Evolutionary conservation across 2,329 filamentous ascomycete genomes (phyloP).

Genomic region (Hypomyces rosellus): DNA sequence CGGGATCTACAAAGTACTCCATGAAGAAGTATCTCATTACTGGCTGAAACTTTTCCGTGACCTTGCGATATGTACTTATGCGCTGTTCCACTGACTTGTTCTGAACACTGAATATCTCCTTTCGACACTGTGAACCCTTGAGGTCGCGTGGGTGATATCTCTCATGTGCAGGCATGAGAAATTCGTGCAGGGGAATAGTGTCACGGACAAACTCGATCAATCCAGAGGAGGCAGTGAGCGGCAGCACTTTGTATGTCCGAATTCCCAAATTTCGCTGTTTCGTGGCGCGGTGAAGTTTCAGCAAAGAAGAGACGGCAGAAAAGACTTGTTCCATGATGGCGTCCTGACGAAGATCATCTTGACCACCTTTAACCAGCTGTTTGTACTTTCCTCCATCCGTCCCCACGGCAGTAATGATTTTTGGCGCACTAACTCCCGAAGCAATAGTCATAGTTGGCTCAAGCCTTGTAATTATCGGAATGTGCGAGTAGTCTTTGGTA

Average conservation of each 20-base stretch:
- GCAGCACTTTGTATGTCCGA: slow-evolving; percentile 93
- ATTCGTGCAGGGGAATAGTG: slow-evolving; percentile 87
- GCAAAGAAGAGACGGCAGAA: slow-evolving; percentile 83
- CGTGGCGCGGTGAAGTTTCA: slow-evolving; percentile 80
- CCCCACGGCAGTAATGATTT: slow-evolving; percentile 78
- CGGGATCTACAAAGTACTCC: slow-evolving; percentile 86
- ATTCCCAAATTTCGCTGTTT: slow-evolving; percentile 85
- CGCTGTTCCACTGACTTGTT: slow-evolving; percentile 63
- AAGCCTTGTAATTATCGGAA: slow-evolving; percentile 70
- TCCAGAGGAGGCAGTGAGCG: slow-evolving; percentile 75
- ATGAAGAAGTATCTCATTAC: slow-evolving; percentile 98
- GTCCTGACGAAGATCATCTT: slow-evolving; percentile 93
- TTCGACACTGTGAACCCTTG: slow-evolving; percentile 68
- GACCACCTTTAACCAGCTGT: slow-evolving; percentile 90
- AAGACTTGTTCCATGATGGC: slow-evolving; percentile 99
- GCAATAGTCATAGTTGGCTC: slow-evolving; percentile 76
- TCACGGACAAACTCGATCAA: slow-evolving; percentile 96
- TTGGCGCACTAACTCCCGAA: slow-evolving; percentile 84
- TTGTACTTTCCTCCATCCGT: slow-evolving; percentile 76
- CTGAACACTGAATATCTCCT: slow-evolving; percentile 70
- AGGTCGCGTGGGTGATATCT: slow-evolving; percentile 79
- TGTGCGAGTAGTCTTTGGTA: slow-evolving; percentile 65
- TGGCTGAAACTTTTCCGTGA: slow-evolving; percentile 78
- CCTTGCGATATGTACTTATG: slow-evolving; percentile 67
- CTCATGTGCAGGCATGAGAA: slow-evolving; percentile 83